These are phyloP conservation scores for Yamadazyma triangularis DNA, from an alignment of 1,139 yeast genomes.

Conservation along the genomic window DNA sequence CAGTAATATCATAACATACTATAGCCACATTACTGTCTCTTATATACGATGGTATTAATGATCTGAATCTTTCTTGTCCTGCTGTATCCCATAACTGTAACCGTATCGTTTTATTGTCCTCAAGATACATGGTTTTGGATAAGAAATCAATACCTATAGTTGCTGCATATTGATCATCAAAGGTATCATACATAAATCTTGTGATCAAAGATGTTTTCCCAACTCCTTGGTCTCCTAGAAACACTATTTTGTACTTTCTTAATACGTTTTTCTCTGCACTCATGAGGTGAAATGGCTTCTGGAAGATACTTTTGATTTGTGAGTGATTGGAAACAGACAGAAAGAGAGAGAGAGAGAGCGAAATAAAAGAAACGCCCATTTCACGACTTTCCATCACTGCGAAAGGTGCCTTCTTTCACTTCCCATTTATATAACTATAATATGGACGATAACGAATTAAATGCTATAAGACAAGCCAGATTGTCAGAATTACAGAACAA, in stretches of 20 bases:
- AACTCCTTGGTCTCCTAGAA: constrained; percentile 95
- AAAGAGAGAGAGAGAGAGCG: too few relatives aligned
- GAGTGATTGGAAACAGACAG: too few relatives aligned
- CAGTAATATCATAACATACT: constrained; percentile 89
- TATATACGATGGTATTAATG: constrained; percentile 77
- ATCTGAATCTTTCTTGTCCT: constrained; percentile 58
- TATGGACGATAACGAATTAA: constrained; percentile 77
- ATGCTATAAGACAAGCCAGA: constrained; percentile 87
- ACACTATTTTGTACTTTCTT: constrained; percentile 84
- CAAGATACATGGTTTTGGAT: constrained; percentile 68
- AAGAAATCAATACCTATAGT: constrained; percentile 96
- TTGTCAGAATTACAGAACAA: constrained; percentile 72
- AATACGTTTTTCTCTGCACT: constrained; percentile 16
- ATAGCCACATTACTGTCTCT: constrained; percentile 97
- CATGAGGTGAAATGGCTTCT: too few relatives aligned
- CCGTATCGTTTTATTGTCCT: constrained; percentile 51
- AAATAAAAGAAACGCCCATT: too few relatives aligned
- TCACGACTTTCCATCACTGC: neutral
- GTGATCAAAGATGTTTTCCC: constrained; percentile 96
- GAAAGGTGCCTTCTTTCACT: constrained; percentile 1
- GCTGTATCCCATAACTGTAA: constrained; percentile 58
- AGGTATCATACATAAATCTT: constrained; percentile 97
- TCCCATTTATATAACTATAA: neutral
- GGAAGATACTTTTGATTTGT: too few relatives aligned
- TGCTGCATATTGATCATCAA: constrained; percentile 92